These are phyloP conservation scores for Dactylonectria macrodidyma DNA, from an alignment of 2,329 filamentous ascomycete species.

Conservation along the genomic window DNA sequence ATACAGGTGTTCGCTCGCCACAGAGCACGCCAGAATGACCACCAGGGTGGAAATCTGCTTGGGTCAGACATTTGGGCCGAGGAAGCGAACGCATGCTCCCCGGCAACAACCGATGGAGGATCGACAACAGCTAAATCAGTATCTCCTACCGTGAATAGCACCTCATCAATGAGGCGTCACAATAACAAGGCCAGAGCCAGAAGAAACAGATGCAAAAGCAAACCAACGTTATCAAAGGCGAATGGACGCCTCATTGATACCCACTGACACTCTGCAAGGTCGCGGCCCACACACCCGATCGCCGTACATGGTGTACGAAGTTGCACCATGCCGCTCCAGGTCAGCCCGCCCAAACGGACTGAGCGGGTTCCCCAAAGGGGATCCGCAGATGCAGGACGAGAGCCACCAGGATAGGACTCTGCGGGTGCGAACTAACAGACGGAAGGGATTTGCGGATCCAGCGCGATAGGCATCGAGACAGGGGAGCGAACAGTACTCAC, in stretches of 20 bases:
- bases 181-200: slow-evolving; percentile 3
- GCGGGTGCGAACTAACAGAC: neutral
- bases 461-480: slow-evolving; percentile 17
- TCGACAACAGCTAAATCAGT: neutral
- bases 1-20: slow-evolving; percentile 37
- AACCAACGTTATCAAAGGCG: slow-evolving; percentile 18
- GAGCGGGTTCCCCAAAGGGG: slow-evolving; percentile 30
- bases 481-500: slow-evolving; percentile 4
- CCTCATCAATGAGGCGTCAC: neutral
- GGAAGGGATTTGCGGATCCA: neutral
- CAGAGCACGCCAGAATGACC: slow-evolving; percentile 27
- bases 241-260: slow-evolving; percentile 3
- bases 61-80: slow-evolving; percentile 10
- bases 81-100: neutral
- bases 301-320: neutral
- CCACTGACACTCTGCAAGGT: neutral
- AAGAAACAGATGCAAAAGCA: slow-evolving; percentile 4
- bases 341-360: slow-evolving; percentile 15
- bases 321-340: slow-evolving; percentile 20
- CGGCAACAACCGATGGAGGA: slow-evolving; percentile 8
- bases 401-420: slow-evolving; percentile 6
- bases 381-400: slow-evolving; percentile 20
- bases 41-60: neutral
- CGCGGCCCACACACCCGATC: slow-evolving; percentile 27
- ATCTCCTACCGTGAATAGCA: neutral